Percentiles rank a stretch among this genome's conserved stretches.
Evolutionary conservation across 1,139 yeast genomes (phyloP).

Genomic region (Debaryomyces udenii): DNA sequence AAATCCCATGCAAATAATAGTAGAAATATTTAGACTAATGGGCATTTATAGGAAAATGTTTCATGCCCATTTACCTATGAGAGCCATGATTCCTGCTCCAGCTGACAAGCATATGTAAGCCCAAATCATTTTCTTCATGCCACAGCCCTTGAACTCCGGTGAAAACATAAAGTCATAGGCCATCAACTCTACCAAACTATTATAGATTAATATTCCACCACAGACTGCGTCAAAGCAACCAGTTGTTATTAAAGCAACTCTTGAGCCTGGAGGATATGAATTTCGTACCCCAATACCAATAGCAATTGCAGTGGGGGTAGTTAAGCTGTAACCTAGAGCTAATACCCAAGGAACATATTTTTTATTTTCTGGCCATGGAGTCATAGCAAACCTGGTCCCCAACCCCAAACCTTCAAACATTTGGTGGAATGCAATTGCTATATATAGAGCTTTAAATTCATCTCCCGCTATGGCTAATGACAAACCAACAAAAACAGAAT

Average conservation of each 20-base stretch:
- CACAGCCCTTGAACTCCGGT: conserved; percentile 53
- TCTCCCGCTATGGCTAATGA: conserved; percentile 71
- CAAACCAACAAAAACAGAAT: conserved; percentile 78
- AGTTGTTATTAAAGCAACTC: conserved; percentile 66
- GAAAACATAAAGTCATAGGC: conserved; percentile 85
- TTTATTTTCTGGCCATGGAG: conserved; percentile 61
- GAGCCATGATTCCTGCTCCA: conserved; percentile 86
- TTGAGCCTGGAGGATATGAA: conserved; percentile 61
- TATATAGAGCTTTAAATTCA: conserved; percentile 74
- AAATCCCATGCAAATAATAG: too few relatives aligned
- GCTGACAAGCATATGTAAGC: conserved; percentile 52
- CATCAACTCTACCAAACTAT: conserved; percentile 85
- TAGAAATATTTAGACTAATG: too few relatives aligned
- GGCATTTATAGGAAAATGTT: conserved; percentile 14
- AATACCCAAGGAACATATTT: conserved; percentile 60
- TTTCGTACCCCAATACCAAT: conserved; percentile 83
- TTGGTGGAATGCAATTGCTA: conserved; percentile 87
- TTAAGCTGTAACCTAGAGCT: conserved; percentile 63
- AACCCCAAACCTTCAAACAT: conserved; percentile 91
- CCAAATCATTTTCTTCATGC: conserved; percentile 41
- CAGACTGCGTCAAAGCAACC: conserved; percentile 85
- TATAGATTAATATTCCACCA: conserved; percentile 81
- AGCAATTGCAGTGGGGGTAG: conserved; percentile 84
- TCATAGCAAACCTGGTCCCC: conserved; percentile 80
- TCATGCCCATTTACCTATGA: conserved; percentile 92